Percentiles rank a stretch among this genome's conserved stretches.
Conservation (phyloP, 352 stramenopile genomes). For the Pythium phragmitis region DNA sequence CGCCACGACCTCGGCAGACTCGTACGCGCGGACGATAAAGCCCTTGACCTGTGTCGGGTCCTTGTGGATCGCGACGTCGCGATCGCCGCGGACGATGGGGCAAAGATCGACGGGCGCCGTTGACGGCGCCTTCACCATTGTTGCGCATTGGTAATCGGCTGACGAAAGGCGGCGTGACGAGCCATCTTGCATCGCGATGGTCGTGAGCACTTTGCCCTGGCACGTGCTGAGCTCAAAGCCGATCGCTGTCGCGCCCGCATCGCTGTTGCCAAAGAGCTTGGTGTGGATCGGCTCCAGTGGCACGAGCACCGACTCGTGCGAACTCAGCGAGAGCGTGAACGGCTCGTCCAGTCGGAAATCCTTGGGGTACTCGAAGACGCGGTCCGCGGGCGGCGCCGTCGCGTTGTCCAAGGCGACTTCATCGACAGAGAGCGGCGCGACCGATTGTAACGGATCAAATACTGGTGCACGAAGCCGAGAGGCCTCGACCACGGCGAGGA, state of each 20-base stretch:
- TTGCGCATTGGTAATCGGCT: slow-evolving; percentile 36
- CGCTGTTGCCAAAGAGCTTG: slow-evolving; percentile 18
- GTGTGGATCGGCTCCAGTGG: slow-evolving; percentile 31
- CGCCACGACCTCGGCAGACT: slow-evolving; percentile 22
- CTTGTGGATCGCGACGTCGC: slow-evolving; percentile 19
- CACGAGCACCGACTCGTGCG: slow-evolving; percentile 32
- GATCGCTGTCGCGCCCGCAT: slow-evolving; percentile 10
- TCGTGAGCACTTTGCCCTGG: slow-evolving; percentile 28
- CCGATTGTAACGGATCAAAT: slow-evolving; percentile 11
- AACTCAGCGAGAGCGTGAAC: slow-evolving; percentile 27
- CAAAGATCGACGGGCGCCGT: slow-evolving; percentile 30
- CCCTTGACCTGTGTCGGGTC: slow-evolving; percentile 29
- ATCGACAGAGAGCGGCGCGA: neutral
- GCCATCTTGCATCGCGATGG: slow-evolving; percentile 23
- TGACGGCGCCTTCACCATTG: slow-evolving; percentile 19
- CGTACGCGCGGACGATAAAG: slow-evolving; percentile 30
- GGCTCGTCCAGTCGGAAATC: slow-evolving; percentile 33
- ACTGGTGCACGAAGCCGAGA: neutral
- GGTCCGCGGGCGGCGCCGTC: slow-evolving; percentile 15
- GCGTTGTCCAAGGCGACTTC: neutral
- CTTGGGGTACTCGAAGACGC: slow-evolving; percentile 24
- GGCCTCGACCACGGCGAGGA: neutral
- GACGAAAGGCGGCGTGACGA: slow-evolving; percentile 27
- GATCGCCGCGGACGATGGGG: slow-evolving; percentile 23
- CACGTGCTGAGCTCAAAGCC: slow-evolving; percentile 38